Base-by-base conservation (phyloP, 2,329 filamentous ascomycete species). In the Fusarium sp. region DNA sequence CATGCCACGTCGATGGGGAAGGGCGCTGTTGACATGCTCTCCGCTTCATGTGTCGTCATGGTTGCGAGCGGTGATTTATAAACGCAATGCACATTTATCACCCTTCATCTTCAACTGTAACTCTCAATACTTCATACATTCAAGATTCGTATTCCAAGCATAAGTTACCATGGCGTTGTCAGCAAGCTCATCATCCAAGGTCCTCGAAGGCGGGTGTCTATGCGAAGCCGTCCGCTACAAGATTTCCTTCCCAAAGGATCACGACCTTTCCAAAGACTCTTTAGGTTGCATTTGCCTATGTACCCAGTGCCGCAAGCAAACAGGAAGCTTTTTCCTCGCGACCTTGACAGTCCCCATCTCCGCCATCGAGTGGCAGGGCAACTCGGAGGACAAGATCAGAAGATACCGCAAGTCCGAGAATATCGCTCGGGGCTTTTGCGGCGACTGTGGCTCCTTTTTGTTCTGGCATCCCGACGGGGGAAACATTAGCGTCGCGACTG, bases 251-350 rank as follows among this genome's bases (percentile, higher is more conserved):
- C 17, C 52, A 6, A 13, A 34, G 1, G 30, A 45, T 7, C 67
- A 70, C 13, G 22, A 50, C 3, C 11, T 70, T n/a, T 20, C 41
- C 5, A 52, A 41, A 0, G 59, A 69, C 17, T n/a, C 55, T 1
- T 4, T 68, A 4, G 48, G 67, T 0, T 70, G 66, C 1, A 70
- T 70, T 3, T 70, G 67, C 9, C 67, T 45, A 22, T 70, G 67
- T 8, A 70, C 59, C 3, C 67, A 70, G 3, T 70, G 67, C 17
- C 67, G 67, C 32, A 70, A 70, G 26, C 67, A 70, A 9, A 70
- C 67, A 0, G 67, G 67, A 24, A 48, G 59, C 22, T 70, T 70
- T 8, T 70, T 70, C 12, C 48, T 65, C 1, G 22, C 67, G 1
- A 59, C 66, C 0, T 28, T 70, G 13, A 65, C 45, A 2, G 47